phyloP scores from a whole-genome alignment of 164 flowering plant genomes.

The Echeveria elegans region DNA sequence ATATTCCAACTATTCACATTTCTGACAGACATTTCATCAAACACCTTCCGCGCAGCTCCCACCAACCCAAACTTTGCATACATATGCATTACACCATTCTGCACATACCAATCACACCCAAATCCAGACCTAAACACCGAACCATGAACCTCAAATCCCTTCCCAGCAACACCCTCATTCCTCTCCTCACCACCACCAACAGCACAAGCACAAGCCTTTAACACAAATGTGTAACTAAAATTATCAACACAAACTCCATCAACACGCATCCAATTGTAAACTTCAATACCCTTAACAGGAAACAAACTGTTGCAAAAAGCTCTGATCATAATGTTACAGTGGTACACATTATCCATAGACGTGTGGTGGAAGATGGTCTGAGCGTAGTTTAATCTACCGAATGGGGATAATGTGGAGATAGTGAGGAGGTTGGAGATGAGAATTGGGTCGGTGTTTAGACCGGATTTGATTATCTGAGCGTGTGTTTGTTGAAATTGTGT shows the following conservation, averaged over 20 bases:
- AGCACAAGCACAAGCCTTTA: slow-evolving; percentile 36
- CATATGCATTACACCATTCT: slow-evolving; percentile 30
- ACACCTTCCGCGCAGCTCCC: slow-evolving; percentile 26
- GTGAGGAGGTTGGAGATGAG: slow-evolving; percentile 21
- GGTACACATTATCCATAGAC: slow-evolving; percentile 19
- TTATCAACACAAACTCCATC: slow-evolving; percentile 20
- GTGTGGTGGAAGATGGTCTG: slow-evolving; percentile 24
- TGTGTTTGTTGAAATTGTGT: slow-evolving; percentile 25
- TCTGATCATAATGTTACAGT: slow-evolving; percentile 40
- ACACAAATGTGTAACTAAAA: slow-evolving; percentile 34
- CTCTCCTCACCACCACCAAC: slow-evolving; percentile 7
- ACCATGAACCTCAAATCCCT: slow-evolving; percentile 34
- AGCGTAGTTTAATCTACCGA: slow-evolving; percentile 31
- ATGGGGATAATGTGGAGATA: slow-evolving; percentile 24
- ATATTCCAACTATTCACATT: slow-evolving; percentile 36
- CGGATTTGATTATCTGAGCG: slow-evolving; percentile 29
- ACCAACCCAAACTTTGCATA: slow-evolving; percentile 29
- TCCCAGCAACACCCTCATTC: background rate
- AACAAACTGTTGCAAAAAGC: slow-evolving; percentile 30
- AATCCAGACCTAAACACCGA: slow-evolving; percentile 24
- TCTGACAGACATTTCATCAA: slow-evolving; percentile 39
- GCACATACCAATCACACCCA: slow-evolving; percentile 21
- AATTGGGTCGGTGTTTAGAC: slow-evolving; percentile 16
- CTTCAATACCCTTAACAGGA: slow-evolving; percentile 26
- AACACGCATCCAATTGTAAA: slow-evolving; percentile 31